Evolutionary conservation across 2,329 filamentous ascomycete species (phyloP), one percentile per base, ranked within the genome.

Genomic region (Fusarium sp.): DNA sequence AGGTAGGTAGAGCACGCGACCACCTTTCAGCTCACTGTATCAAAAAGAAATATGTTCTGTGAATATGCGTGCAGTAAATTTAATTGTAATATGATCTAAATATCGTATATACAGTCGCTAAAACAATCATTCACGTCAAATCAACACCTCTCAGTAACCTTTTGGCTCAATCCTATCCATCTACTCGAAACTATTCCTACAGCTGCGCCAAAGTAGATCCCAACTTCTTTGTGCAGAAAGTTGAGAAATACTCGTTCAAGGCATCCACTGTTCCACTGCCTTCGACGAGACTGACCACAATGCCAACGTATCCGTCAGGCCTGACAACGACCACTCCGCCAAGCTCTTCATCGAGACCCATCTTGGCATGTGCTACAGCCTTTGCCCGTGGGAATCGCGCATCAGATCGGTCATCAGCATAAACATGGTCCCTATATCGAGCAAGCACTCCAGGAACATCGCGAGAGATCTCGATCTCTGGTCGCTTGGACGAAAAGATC

Each of bases 261-360:
- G 91, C 93, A 75, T 97, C 92, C 1, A 93, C 90, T 0, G 94
- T 97, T 18, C 90, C 93, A 62, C 82, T 89, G 1, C 94, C 95
- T 80, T 95, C 91, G 3, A 88, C 90, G 26, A 98, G 83, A 74
- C 86, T 86, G 14, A 92, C 88, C 7, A 94, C 92, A 67, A 93
- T 87, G 26, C 92, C 93, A 32, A 97, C 91, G 79, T 97, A 96
- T 11, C 94, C 94, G 80, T 97, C 94, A 0, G 95, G 94, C 46
- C 94, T 85, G 11, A 97, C 93, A 13, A 97, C 92, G 3, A 97
- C 91, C 4, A 97, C 88, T 61, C 92, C 94, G 14, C 94, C 94
- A 67, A 84, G 87, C 67, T 92, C 89, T 76, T 91, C 85, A 70
- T 92, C 88, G 30, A 97, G 80, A 0, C 95, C 95, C 86, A 97